Base-by-base conservation (phyloP, 805 yeast species). In the Metschnikowia peoriensis region DNA sequence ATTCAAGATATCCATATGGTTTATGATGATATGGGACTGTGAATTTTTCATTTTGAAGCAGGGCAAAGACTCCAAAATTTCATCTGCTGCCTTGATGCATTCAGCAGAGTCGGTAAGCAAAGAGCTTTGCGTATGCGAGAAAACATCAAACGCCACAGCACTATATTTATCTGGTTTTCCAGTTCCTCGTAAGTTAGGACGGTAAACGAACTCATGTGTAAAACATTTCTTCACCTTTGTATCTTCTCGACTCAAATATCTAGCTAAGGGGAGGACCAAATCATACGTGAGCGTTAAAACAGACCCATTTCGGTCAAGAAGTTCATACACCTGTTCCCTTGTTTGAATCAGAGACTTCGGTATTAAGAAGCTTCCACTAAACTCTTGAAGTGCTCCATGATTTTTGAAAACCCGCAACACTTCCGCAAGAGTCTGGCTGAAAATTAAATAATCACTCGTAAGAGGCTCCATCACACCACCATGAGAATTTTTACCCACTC, bases 231-330 rank as follows among this genome's bases (percentile, higher is more conserved):
- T 71, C 2, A 82, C 73, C 1, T 67, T 61, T 1, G 76, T 57
- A 16, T 77, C 78, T n/a, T 76, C 73, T 50, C 86, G 82, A 2
- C 97, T 91, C 34, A 94, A 67, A 46, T 83, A 76, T 58, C 98
- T 76, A 0, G 99, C 99, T 74, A 88, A 81, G 0, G 99, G 98
- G 35, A 92, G 72, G 0, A 96, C 88, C 55, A 92, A 75, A 66
- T 94, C 99, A 64, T 88, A 91, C 2, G 97, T 96, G 35, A 94
- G 70, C 59, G 92, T 96, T 35, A 94, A 71, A 4, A 94, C 93
- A 0, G 91, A 83, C 0, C 99, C 99, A 32, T 89, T 85, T 47
- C 82, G 78, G 63, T 93, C 98, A 49, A 94, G 70, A 1, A 94
- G 80, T 61, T 92, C 94, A 59, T 87, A 90, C 0, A 89, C 85